Evolutionary conservation across 129 eudicot species (phyloP), one percentile per base, ranked within the genome.

Genomic region (Silybum marianum): DNA sequence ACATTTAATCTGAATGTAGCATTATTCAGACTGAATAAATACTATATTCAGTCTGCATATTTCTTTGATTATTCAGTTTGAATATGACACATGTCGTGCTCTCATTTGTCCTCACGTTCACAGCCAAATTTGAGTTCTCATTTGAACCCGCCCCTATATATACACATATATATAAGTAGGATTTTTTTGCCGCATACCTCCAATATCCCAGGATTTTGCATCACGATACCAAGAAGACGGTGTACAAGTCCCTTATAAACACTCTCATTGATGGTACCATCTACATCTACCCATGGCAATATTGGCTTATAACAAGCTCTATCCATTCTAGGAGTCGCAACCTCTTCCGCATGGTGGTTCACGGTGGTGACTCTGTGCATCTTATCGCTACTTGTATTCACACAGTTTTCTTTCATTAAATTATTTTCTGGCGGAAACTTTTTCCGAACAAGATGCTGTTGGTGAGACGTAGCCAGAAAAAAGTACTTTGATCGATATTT

Each of bases 281-380:
- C 99, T 73, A 97, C 99, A 84, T 95, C 89, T 69, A 95, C 77
- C 99, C 99, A 95, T 40, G 99, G 97, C 79, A 95, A 80, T 86
- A 95, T 89, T 74, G 97, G 94, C 86, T 84, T 84, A 68, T 79
- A 87, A 40, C 78, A 71, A 65, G 71, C 22, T 65, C 77, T 30
- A 74, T 42, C 85, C 63, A 38, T 78, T 83, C 76, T 65, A n/a
- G 74, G 74, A 67, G 84, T 86, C 69, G 63, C 22, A 51, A 68
- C 82, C 74, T 85, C 93, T 68, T 83, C 85, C 23, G 87, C 5
- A 32, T 32, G 90, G 36, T 77, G 88, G 78, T 91, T 91, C 38
- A 91, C 71, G 80, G 89, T 85, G 69, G 96, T 88, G 63, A 91
- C 88, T 54, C 87, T 87, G 75, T 89, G 96, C 81, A 23, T 80